A percentile compares a stretch with the other conserved stretches of the same genome.
phyloP scores from a whole-genome alignment of 345 rosid genomes.

The Ceriops tagal region DNA sequence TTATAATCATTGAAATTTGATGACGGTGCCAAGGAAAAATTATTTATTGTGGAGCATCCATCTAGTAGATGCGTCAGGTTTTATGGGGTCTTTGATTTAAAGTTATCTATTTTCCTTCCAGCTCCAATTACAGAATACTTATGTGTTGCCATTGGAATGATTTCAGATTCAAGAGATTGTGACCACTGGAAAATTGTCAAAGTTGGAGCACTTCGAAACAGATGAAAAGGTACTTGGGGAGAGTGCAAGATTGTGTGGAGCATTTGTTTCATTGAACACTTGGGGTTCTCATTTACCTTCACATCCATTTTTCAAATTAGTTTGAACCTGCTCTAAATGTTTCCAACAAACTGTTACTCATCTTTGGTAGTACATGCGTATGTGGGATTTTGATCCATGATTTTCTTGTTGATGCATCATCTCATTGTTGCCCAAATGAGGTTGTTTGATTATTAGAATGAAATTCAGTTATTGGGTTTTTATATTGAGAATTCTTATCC shows the following conservation, averaged over 20 bases:
- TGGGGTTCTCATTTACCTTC: background rate
- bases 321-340: too few species aligned
- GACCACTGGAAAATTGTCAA: slow-evolving; percentile 76
- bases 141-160: slow-evolving; percentile 11
- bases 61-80: background rate
- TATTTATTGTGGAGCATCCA: background rate
- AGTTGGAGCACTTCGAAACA: slow-evolving; percentile 89
- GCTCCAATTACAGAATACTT: background rate
- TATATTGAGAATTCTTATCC: background rate
- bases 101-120: background rate
- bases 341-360: background rate
- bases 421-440: background rate
- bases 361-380: background rate
- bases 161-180: slow-evolving; percentile 92
- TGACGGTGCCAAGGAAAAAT: background rate
- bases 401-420: background rate
- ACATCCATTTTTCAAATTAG: too few species aligned
- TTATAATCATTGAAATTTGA: background rate
- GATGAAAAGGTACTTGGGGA: slow-evolving; percentile 72
- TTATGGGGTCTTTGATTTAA: background rate
- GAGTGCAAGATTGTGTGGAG: too few species aligned
- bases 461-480: background rate
- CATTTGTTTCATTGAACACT: too few species aligned
- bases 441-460: background rate
- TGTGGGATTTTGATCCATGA: background rate